These are phyloP conservation scores for Verticillium dahliae DNA, from an alignment of 2,329 filamentous ascomycete genomes.

Conservation along the genomic window DNA sequence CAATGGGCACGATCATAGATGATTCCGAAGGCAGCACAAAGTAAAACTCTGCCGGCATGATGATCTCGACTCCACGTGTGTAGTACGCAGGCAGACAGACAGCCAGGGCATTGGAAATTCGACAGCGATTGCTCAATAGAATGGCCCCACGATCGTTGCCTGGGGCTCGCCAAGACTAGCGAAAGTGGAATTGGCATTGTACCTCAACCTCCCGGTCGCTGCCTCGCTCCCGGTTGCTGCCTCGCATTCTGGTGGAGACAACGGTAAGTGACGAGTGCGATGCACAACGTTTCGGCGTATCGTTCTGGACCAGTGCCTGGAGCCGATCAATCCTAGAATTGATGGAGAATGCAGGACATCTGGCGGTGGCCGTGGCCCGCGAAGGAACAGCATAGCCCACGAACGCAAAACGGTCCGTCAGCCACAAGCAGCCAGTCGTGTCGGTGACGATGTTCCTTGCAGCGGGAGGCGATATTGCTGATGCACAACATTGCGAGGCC, in stretches of 20 bases:
- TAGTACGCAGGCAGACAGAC: background rate
- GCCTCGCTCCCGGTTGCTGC: background rate
- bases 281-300: background rate
- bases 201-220: background rate
- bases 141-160: background rate
- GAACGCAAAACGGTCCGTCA: background rate
- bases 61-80: background rate
- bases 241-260: background rate
- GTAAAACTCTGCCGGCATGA: background rate
- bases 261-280: background rate
- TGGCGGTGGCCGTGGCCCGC: background rate
- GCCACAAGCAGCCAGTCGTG: background rate
- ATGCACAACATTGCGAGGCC: background rate
- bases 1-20: background rate
- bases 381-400: background rate
- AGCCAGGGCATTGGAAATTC: background rate
- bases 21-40: background rate
- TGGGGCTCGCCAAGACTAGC: background rate
- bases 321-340: background rate
- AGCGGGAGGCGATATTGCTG: background rate
- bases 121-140: background rate
- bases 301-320: background rate
- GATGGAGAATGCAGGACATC: background rate
- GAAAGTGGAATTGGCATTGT: background rate
- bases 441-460: background rate